Base-by-base conservation (phyloP, 345 rosid species). In the Isatis tinctoria region DNA sequence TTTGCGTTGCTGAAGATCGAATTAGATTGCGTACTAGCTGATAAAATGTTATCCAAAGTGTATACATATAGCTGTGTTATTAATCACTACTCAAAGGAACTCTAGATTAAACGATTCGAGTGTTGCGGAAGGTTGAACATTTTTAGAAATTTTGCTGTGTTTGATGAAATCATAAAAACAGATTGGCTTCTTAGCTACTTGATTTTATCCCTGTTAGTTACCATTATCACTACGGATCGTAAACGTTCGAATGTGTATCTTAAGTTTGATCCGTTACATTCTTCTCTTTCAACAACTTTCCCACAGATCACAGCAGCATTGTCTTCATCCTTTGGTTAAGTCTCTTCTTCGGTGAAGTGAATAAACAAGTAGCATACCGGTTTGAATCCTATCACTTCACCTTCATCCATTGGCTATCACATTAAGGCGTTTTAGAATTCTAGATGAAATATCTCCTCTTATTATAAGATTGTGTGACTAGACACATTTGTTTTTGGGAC, bases 271-370 rank as follows among this genome's bases (percentile, higher is more conserved):
- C 35, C 16, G 28, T 27, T 53, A 27, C 60, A 61, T 51, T 56
- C 14, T 30, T 39, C 4, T 56, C 4, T 8, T 52, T 33, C 58
- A 39, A 16, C 40, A 39, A 67, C 17, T 22, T 45, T 7, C 48
- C 37, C 39, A 59, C 48, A 33, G 57, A 33, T 35, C 22, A 24
- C 44, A 22, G 33, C 10, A 41, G 48, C 67, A 45, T 70, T 3
- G 5, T 16, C 30, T 54, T 56, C 32, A 6, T 30, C 9, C 14
- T 6, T 43, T 27, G 36, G 26, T 63, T 13, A 40, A 61, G 36
- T 67, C 61, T 67, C 60, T 53, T 52, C 72, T n/a, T 4, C 27
- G 52, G 52, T 40, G 64, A 41, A 37, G 20, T 54, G 63, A 54
- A 3, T 32, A 20, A 57, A 47, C 18, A n/a, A 71, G 60, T 49